Evolutionary conservation across 2,329 filamentous ascomycete species (phyloP).

Genomic region (Phaeosphaeria sp.): DNA sequence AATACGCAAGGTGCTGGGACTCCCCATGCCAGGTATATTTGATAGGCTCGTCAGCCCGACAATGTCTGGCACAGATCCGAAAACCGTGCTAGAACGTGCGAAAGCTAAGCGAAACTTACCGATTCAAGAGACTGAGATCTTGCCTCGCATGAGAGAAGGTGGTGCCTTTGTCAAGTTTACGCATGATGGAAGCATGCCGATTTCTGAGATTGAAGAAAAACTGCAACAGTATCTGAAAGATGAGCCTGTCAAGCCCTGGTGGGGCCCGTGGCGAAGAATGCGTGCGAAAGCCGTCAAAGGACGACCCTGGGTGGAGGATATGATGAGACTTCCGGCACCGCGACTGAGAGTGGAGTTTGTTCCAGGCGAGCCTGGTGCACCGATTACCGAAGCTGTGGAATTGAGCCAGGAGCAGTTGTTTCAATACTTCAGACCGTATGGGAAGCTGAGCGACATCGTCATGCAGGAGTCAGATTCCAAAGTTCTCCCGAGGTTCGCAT

Average conservation of each 20-base stretch:
- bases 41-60: slow-evolving; percentile 59
- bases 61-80: slow-evolving; percentile 62
- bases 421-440: slow-evolving; percentile 85
- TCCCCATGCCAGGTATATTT: slow-evolving; percentile 60
- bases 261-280: slow-evolving; percentile 81
- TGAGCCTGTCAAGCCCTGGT: slow-evolving; percentile 83
- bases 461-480: slow-evolving; percentile 88
- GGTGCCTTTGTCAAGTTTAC: slow-evolving; percentile 91
- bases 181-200: slow-evolving; percentile 56
- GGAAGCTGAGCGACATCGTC: slow-evolving; percentile 85
- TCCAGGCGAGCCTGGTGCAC: slow-evolving; percentile 71
- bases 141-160: slow-evolving; percentile 87
- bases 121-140: slow-evolving; percentile 77
- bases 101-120: slow-evolving; percentile 65
- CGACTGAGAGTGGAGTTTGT: slow-evolving; percentile 86
- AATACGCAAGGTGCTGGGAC: slow-evolving; percentile 67
- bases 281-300: slow-evolving; percentile 78
- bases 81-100: slow-evolving; percentile 61
- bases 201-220: slow-evolving; percentile 64
- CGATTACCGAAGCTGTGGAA: slow-evolving; percentile 74
- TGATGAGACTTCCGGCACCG: slow-evolving; percentile 79
- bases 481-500: slow-evolving; percentile 78
- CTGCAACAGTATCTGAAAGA: slow-evolving; percentile 70
- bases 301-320: slow-evolving; percentile 91
- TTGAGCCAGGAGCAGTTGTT: slow-evolving; percentile 87